Conservation (phyloP, 495 filamentous ascomycete genomes). For the Bacidia rubella region DNA sequence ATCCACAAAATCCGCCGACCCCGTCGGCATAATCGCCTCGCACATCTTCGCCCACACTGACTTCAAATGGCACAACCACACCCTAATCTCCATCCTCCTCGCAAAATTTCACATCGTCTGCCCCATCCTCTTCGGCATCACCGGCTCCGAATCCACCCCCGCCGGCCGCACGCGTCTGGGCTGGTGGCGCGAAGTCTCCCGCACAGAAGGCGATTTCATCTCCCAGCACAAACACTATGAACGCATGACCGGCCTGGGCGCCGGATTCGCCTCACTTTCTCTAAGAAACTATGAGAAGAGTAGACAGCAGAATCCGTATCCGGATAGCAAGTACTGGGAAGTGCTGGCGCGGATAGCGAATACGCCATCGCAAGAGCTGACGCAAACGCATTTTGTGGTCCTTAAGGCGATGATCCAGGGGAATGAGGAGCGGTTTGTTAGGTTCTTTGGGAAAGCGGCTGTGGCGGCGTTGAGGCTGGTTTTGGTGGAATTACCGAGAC, state of each 20-base stretch:
- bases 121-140: constrained; percentile 77
- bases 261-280: constrained; percentile 68
- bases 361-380: constrained; percentile 50
- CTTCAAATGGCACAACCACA: constrained; percentile 54
- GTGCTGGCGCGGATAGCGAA: constrained; percentile 59
- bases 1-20: constrained; percentile 59
- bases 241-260: constrained; percentile 71
- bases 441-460: constrained; percentile 62
- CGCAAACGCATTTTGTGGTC: constrained; percentile 64
- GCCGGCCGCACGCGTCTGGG: constrained; percentile 56
- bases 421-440: constrained; percentile 55
- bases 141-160: constrained; percentile 60
- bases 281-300: constrained; percentile 67
- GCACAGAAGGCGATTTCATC: constrained; percentile 36
- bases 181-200: constrained; percentile 43
- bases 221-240: constrained; percentile 56
- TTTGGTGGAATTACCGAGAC: constrained; percentile 53
- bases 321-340: constrained; percentile 68
- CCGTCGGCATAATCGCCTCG: constrained; percentile 63
- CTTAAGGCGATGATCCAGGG: constrained; percentile 64
- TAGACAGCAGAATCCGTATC: constrained; percentile 57
- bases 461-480: constrained; percentile 48
- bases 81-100: constrained; percentile 73
- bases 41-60: constrained; percentile 56
- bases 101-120: constrained; percentile 74